These are phyloP conservation scores for Taphrina deformans DNA, from an alignment of 1,139 yeast species.

Conservation along the genomic window DNA sequence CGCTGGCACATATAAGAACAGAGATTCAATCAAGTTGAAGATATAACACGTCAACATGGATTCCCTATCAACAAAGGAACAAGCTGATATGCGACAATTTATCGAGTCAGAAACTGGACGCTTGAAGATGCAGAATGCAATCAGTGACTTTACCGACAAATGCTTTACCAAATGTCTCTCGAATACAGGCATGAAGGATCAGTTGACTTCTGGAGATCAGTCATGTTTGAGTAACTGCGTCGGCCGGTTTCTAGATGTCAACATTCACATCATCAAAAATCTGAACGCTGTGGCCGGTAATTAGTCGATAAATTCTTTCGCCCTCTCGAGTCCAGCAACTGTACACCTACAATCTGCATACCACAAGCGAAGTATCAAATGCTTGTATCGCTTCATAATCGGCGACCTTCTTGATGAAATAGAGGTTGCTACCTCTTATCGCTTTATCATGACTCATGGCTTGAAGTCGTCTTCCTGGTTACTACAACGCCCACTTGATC, in stretches of 20 bases:
- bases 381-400: too few relatives aligned
- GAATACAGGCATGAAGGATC: slow-evolving; percentile 25
- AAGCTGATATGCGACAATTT: slow-evolving; percentile 30
- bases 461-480: too few relatives aligned
- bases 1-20: neutral
- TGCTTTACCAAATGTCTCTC: slow-evolving; percentile 32
- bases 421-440: too few relatives aligned
- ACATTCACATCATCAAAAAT: slow-evolving; percentile 34
- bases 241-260: slow-evolving; percentile 34
- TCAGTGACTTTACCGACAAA: slow-evolving; percentile 33
- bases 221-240: slow-evolving; percentile 33
- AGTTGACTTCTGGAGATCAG: slow-evolving; percentile 20
- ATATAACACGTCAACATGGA: neutral
- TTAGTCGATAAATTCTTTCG: too few relatives aligned
- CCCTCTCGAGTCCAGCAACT: too few relatives aligned
- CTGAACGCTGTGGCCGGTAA: slow-evolving; percentile 21
- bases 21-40: neutral
- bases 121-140: slow-evolving; percentile 31
- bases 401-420: too few relatives aligned
- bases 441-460: too few relatives aligned
- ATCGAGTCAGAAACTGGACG: slow-evolving; percentile 34
- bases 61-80: slow-evolving; percentile 20
- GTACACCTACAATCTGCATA: too few relatives aligned
- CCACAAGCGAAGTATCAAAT: too few relatives aligned
- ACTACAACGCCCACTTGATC: too few relatives aligned